A percentile compares a stretch with the other conserved stretches of the same genome.
These are phyloP conservation scores for Vickermania ingenoplastis DNA, from an alignment of 208 protist genomes.

Conservation along the genomic window DNA sequence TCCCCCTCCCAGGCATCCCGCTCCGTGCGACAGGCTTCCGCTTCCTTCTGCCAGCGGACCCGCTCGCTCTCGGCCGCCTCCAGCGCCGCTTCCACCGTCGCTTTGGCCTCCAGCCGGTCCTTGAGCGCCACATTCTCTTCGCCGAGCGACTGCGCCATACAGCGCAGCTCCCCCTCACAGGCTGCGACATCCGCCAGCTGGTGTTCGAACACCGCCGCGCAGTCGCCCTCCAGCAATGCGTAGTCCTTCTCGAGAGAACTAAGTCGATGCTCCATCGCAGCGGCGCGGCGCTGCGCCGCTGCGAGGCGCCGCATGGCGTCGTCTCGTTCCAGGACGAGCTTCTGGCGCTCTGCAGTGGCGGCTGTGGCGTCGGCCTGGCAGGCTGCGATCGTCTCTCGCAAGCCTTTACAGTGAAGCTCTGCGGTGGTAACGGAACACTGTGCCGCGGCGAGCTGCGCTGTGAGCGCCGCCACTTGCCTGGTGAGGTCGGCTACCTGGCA, in stretches of 20 bases:
- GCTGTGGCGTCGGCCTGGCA: not conserved
- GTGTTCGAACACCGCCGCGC: constrained; percentile 5
- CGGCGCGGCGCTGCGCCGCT: not conserved
- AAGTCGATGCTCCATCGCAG: not conserved
- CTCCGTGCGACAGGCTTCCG: not conserved
- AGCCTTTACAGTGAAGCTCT: not conserved
- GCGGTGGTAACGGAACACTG: not conserved
- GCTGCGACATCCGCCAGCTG: constrained; percentile 15
- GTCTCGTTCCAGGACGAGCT: not conserved
- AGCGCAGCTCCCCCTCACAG: constrained; percentile 15
- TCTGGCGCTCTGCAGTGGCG: not conserved
- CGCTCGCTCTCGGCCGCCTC: constrained; percentile 6
- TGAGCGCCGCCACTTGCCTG: not conserved
- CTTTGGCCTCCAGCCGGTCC: constrained; percentile 3
- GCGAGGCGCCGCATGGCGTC: not conserved
- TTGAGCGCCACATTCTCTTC: constrained; percentile 10
- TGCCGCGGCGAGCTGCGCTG: not conserved
- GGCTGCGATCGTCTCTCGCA: not conserved
- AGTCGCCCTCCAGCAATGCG: constrained; percentile 12
- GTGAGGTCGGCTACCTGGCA: not conserved
- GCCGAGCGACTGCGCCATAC: constrained; percentile 14
- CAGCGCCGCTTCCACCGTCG: constrained; percentile 1
- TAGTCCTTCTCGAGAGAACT: not conserved
- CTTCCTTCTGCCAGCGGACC: not conserved
- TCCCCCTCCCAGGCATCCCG: constrained; percentile 1